Percentiles rank a stretch among this genome's conserved stretches.
These are phyloP conservation scores for Populus nigra DNA, from an alignment of 345 rosid species.

Conservation along the genomic window DNA sequence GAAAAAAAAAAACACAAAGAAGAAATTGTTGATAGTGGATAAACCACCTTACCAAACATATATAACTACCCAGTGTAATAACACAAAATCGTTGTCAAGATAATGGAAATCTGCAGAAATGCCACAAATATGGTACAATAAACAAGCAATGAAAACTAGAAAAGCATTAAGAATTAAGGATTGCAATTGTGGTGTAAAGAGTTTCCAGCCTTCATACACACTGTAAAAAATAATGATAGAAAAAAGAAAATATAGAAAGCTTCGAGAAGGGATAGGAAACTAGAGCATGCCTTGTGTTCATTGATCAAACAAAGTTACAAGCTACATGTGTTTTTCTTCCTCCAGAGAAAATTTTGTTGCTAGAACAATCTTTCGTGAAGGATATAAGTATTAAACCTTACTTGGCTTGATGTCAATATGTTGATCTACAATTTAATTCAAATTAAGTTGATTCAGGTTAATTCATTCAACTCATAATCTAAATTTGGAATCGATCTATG, in stretches of 20 bases:
- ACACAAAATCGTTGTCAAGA: too few relatives aligned
- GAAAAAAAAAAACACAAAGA: too few relatives aligned
- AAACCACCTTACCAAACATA: too few relatives aligned
- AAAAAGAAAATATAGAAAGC: not conserved
- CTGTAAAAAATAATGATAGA: too few relatives aligned
- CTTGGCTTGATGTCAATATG: rapidly evolving
- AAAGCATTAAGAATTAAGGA: not conserved
- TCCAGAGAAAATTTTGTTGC: not conserved
- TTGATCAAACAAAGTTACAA: not conserved
- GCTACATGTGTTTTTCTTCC: not conserved
- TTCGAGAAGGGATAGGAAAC: not conserved
- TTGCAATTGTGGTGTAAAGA: not conserved
- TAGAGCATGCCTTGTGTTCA: not conserved
- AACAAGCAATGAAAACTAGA: not conserved
- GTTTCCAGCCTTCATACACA: not conserved
- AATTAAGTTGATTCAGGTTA: rapidly evolving
- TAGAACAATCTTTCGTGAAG: not conserved
- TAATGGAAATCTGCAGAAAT: not conserved
- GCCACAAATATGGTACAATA: not conserved
- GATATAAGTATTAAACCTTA: too few relatives aligned
- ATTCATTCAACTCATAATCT: rapidly evolving
- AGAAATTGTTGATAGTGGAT: too few relatives aligned
- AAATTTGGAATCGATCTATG: too few relatives aligned
- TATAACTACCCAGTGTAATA: too few relatives aligned
- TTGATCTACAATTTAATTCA: rapidly evolving